Evolutionary conservation across 2,329 filamentous ascomycete species (phyloP), one percentile per base, ranked within the genome.

Genomic region (Cercospora sojina): DNA sequence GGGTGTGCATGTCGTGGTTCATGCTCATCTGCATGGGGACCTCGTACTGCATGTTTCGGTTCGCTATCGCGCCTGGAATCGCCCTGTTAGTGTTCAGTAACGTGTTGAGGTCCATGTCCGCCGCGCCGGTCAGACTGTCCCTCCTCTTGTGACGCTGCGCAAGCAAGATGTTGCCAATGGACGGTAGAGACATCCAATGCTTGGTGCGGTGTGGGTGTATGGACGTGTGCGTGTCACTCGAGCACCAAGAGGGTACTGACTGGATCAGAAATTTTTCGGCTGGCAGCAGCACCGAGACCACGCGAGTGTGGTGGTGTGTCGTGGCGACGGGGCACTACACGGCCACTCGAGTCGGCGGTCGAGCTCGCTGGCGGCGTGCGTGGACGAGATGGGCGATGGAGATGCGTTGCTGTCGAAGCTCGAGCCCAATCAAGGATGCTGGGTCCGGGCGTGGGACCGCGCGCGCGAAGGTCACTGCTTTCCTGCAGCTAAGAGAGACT

Each of bases 11-110:
- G 67, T 75, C 73, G 71, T 75, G 74, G 68, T 68, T 71, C 70
- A 73, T 73, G 70, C 66, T 74, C 64, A 74, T 73, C 67, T 75
- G 73, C 27, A 75, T 66, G 31, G 77, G 74, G 35, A 75, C 73
- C 72, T 79, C 77, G 77, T 78, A 79, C 75, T 79, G 77, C 77
- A 79, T 79, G 71, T 73, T 77, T 69, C 73, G 73, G 57, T 70
- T 68, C 56, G 49, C 58, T 38, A 65, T 59, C 38, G 53, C 66
- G 68, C 74, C 74, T 74, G 73, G 67, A 72, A 74, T 69, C 56
- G 74, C 69, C 66, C 73, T 72, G 75, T 78, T 77, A 78, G 77
- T 77, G 74, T 77, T 77, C 70, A 78, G 69, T 66, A 78, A 70
- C 64, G 71, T 76, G 64, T 76, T 72, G 62, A 78, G 73, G 67